Percentiles rank a stretch among this genome's conserved stretches.
These are phyloP conservation scores for Coleophoma cylindrospora DNA, from an alignment of 2,329 filamentous ascomycete species.

Conservation along the genomic window DNA sequence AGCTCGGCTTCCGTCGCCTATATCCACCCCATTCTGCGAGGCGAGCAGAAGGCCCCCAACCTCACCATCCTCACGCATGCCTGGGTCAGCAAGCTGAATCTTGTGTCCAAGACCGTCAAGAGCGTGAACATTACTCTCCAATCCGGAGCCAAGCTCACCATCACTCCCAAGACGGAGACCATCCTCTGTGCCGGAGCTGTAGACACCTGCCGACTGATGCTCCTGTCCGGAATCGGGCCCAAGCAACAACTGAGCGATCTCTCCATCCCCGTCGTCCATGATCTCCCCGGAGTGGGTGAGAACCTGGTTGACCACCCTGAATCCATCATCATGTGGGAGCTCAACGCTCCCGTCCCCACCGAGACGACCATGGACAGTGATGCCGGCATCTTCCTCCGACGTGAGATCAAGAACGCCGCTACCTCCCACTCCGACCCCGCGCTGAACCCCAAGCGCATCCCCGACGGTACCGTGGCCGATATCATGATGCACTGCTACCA, in stretches of 20 bases:
- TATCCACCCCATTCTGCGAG: conserved; percentile 84
- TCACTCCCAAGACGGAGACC: conserved; percentile 69
- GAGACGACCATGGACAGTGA: conserved; percentile 46
- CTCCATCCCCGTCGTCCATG: conserved; percentile 24
- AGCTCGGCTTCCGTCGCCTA: conserved; percentile 88
- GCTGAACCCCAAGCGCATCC: conserved; percentile 31
- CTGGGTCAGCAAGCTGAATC: conserved; percentile 79
- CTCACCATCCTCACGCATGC: conserved; percentile 82
- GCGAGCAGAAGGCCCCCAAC: conserved; percentile 78
- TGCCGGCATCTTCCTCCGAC: conserved; percentile 64
- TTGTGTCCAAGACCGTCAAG: conserved; percentile 64
- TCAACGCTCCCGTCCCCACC: conserved; percentile 32
- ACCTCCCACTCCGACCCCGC: conserved; percentile 38
- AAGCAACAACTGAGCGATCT: conserved; percentile 23
- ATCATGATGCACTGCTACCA: conserved; percentile 98
- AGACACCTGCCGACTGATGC: conserved; percentile 30
- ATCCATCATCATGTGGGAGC: conserved; percentile 44
- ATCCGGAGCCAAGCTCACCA: conserved; percentile 44
- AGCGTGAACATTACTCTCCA: conserved; percentile 64
- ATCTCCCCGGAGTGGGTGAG: conserved; percentile 29
- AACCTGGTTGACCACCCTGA: conserved; percentile 30
- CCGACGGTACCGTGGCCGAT: conserved; percentile 73
- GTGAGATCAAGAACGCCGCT: conserved; percentile 63
- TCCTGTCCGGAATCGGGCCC: conserved; percentile 33
- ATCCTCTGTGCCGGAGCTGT: conserved; percentile 33